Percentiles rank a stretch among this genome's conserved stretches.
Evolutionary conservation across 208 protist species (phyloP).

Genomic region (Crithidia mellificae): DNA sequence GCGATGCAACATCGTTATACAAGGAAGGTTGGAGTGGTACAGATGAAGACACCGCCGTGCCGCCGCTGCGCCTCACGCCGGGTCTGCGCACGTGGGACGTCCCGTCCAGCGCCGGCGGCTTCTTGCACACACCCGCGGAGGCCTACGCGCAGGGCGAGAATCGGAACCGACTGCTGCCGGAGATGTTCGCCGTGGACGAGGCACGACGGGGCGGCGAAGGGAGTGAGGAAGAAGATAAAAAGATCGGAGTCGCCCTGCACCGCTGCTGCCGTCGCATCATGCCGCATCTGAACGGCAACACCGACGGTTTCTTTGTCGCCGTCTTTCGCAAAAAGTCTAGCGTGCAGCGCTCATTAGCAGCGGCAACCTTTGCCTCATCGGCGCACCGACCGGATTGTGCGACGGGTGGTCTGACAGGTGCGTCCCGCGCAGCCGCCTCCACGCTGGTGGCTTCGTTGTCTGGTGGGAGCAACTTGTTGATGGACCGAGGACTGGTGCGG

Average conservation of each 20-base stretch:
- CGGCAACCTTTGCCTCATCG: too few species aligned
- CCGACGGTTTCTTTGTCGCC: slow-evolving; percentile 81
- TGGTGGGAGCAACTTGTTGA: slow-evolving; percentile 23
- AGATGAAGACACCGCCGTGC: not conserved
- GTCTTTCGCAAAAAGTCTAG: slow-evolving; percentile 37
- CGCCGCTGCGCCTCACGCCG: slow-evolving; percentile 29
- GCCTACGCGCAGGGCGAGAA: slow-evolving; percentile 42
- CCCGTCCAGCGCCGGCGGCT: slow-evolving; percentile 58
- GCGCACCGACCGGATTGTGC: too few species aligned
- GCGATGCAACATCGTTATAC: not conserved
- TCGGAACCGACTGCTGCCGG: slow-evolving; percentile 9
- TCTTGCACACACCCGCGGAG: slow-evolving; percentile 45
- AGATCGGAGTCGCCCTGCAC: slow-evolving; percentile 28
- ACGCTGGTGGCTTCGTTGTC: slow-evolving; percentile 20
- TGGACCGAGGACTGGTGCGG: slow-evolving; percentile 30
- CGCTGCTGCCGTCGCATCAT: slow-evolving; percentile 65
- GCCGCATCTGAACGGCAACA: slow-evolving; percentile 62
- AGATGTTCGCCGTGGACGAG: slow-evolving; percentile 45
- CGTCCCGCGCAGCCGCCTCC: slow-evolving; percentile 7
- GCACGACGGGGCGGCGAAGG: slow-evolving; percentile 1
- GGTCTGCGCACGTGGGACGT: slow-evolving; percentile 67
- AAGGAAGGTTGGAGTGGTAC: too few species aligned
- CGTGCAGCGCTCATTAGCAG: not conserved
- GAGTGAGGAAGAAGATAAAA: not conserved
- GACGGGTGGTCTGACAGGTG: not conserved